Base-by-base conservation (phyloP, 192 early-diverging fungal genomes). In the Linnemannia hyalina region DNA sequence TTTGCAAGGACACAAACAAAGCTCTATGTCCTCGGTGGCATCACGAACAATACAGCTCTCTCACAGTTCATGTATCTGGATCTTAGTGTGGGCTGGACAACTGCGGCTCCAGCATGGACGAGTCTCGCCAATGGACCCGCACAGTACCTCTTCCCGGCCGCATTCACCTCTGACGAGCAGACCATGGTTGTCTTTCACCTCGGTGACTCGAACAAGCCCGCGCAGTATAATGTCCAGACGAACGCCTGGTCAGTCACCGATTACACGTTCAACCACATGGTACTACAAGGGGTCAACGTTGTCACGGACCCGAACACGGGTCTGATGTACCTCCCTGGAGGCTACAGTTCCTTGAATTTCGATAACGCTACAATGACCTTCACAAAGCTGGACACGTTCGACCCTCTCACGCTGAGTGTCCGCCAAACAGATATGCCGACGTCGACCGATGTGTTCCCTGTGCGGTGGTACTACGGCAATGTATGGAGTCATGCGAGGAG, bases 181-280 rank as follows among this genome's bases (percentile, higher is more conserved):
- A 77, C 78, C 1, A 80, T 86, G 83, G 52, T 70, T 15, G 70
- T 72, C 68, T 80, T 85, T 13, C 78, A 85, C 38, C 46, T 70
- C 1, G 46, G 42, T 7, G 32, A 26, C 13, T 18, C 57, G 26
- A 35, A 40, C 6, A 73, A 68, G 46, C 68, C 83, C 26, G 47
- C 13, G 10, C 78, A 35, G 11, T 86, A 80, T 63, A 65, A 15
- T 15, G 68, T 86, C 26, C 41, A 4, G 11, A 71, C 32, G 6
- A 38, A 54, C 22, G 22, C 41, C 11, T 80, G 79, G 83, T 40
- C 52, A 15, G 38, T 57, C 6, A 77, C 83, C 5, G 16, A 36
- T 4, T 11, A 76, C 4, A 16, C 40, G n/a, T 49, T 44, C 18
- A 13, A 26, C 1, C 22, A 22, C 23, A 71, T 38, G 47, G 44